Evolutionary conservation across 176 grass and related monocot genomes (phyloP), one percentile per base, ranked within the genome.

Genomic region (Aegilops tauschii): DNA sequence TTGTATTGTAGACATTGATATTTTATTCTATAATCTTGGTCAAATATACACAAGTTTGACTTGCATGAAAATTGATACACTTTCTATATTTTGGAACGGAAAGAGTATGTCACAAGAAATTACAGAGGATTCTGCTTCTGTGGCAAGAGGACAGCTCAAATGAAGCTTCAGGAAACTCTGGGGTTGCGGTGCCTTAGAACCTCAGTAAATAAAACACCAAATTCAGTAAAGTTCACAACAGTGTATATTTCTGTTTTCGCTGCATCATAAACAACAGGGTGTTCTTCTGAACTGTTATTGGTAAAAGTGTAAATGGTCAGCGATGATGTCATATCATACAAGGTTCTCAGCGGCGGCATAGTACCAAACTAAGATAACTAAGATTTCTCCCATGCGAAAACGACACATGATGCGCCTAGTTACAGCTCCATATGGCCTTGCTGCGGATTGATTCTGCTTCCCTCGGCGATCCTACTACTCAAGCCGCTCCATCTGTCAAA

Each of bases 401-500:
- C 5, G 13, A 81, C 23, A 82, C 34, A 35, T 37, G 18, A 58
- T 69, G 68, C 12, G 12, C 14, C 29, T 64, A 21, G 3, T 71
- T 59, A 59, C 56, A 59, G 18, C 9, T 59, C 56, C 56, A 80
- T 25, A 80, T n/a, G 4, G 9, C 45, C 83, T 42, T 86, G 65
- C 61, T n/a, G 31, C 69, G 65, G 39, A 50, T 87, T 36, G 36
- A 47, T 87, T 37, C 17, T 47, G 50, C 32, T 76, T 2, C 28
- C 45, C n/a, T 31, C 2, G 2, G 8, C 29, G 10, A 25, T 80
- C 6, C 35, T 69, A 65, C 23, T 73, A 92, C 65, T 92, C 93
- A 0, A 95, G 86, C 50, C 88, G 83, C 83, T 95, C 85, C 90
- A 95, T 95, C 90, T 90, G 88, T 65, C 75, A 35, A 69, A 81